Conservation (phyloP, 495 filamentous ascomycete genomes). For the Rostrohypoxylon terebratum region DNA sequence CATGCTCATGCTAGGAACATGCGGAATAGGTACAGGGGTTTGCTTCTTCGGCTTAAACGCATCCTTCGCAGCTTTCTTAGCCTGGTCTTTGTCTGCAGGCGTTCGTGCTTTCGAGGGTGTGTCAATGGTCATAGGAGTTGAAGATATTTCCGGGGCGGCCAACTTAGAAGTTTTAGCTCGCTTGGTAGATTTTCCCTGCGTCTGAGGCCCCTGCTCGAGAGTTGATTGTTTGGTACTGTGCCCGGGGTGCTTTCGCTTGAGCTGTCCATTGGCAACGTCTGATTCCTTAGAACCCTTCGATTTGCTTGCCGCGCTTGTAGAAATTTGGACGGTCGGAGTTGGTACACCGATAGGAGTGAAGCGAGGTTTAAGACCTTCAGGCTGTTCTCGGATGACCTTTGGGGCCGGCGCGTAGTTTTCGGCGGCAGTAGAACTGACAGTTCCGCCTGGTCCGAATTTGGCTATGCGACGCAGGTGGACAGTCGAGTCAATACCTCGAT, state of each 20-base stretch:
- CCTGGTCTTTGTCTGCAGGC: conserved; percentile 26
- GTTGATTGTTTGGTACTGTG: conserved; percentile 19
- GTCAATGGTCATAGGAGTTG: conserved; percentile 15
- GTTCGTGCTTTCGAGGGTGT: conserved; percentile 29
- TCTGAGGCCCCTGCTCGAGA: conserved; percentile 29
- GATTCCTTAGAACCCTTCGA: conserved; percentile 47
- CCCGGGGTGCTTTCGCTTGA: conserved; percentile 44
- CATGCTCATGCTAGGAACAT: conserved; percentile 54
- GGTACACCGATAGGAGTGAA: conserved; percentile 58
- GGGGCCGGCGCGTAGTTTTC: conserved; percentile 40
- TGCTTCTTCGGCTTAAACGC: conserved; percentile 43
- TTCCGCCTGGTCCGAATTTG: conserved; percentile 51
- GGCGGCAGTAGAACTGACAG: conserved; percentile 40
- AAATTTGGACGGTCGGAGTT: conserved; percentile 19
- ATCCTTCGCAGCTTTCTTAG: conserved; percentile 41
- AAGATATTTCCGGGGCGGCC: background rate
- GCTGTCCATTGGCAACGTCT: conserved; percentile 32
- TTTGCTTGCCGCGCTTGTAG: conserved; percentile 23
- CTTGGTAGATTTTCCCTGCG: conserved; percentile 36
- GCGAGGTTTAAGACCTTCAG: conserved; percentile 57
- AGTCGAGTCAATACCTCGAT: conserved; percentile 54
- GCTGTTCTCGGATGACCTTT: conserved; percentile 56
- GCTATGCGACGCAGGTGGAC: conserved; percentile 59
- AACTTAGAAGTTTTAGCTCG: conserved; percentile 35
- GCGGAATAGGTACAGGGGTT: conserved; percentile 55